A percentile compares a stretch with the other conserved stretches of the same genome.
phyloP scores from a whole-genome alignment of 2,329 filamentous ascomycete genomes.

The Neocatenulostroma microsporum region DNA sequence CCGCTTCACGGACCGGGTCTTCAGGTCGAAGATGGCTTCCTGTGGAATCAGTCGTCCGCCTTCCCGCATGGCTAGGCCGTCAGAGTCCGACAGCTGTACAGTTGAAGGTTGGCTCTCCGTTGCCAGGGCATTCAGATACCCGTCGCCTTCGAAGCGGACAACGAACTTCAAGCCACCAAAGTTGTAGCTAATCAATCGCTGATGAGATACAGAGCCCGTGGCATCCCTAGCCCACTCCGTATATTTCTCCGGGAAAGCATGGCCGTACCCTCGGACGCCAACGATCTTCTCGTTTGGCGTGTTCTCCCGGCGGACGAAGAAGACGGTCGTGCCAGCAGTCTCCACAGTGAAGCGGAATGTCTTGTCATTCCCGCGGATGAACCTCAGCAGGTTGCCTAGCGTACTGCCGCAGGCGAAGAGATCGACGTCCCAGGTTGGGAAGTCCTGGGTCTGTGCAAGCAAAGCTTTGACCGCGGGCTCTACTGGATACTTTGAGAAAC shows the following conservation, averaged over 20 bases:
- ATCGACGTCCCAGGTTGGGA: constrained; percentile 38
- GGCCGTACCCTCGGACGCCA: constrained; percentile 54
- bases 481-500: constrained; percentile 43
- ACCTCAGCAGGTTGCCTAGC: constrained; percentile 54
- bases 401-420: constrained; percentile 55
- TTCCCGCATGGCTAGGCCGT: constrained; percentile 5
- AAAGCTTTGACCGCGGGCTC: constrained; percentile 44
- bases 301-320: constrained; percentile 57
- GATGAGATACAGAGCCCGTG: constrained; percentile 51
- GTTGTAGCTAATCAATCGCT: constrained; percentile 52
- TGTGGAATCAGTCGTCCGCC: constrained; percentile 31
- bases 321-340: constrained; percentile 49
- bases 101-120: neutral
- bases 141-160: constrained; percentile 53
- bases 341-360: constrained; percentile 55
- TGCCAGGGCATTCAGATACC: constrained; percentile 36
- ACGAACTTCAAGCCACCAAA: constrained; percentile 48
- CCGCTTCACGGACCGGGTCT: constrained; percentile 39
- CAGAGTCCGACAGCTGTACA: neutral
- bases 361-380: constrained; percentile 39
- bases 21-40: constrained; percentile 44
- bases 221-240: constrained; percentile 55
- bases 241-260: constrained; percentile 59
- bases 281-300: constrained; percentile 50
- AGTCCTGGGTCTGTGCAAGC: constrained; percentile 32